Evolutionary conservation across 345 rosid species (phyloP), one percentile per base, ranked within the genome.

Genomic region (Alliaria petiolata): DNA sequence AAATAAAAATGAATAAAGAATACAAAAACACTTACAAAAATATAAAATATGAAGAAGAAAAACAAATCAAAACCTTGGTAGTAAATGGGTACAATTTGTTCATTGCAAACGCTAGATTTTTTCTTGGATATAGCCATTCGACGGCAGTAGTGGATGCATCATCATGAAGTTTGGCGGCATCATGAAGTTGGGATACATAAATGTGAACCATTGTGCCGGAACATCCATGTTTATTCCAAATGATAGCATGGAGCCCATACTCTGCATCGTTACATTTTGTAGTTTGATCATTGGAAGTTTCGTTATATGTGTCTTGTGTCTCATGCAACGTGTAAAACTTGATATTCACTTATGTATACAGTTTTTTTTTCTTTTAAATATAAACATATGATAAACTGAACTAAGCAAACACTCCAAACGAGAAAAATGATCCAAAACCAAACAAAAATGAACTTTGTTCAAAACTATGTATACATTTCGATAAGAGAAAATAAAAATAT

Each of bases 201-300:
- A 45, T 34, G 71, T 59, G 1, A 35, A 35, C 71, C 59, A 73
- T 46, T 71, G 51, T 46, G 19, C 25, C 3, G 35, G 65, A 36
- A 36, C 46, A 45, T 46, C 59, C 71, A 46, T 36, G 17, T 9
- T n/a, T 59, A 62, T 62, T 14, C 47, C 70, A 12, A 43, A 9
- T 62, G 76, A 63, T 53, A 53, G 11, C 64, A 63, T 54, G 1
- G 56, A 49, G 16, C 31, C 33, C 9, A 7, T 11, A 36, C 43
- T 63, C 76, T 53, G 63, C 51, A 40, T 40, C 50, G 62, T 61
- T 39, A 51, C 12, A 51, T 49, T 13, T 36, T 58, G 30, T 15
- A 42, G 50, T 53, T 42, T 55, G 13, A 44, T 46, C n/a, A 63
- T 4, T 47, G 44, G 12, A 11, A 6, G 19, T 47, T 34, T 64